Percentiles rank a stretch among this genome's conserved stretches.
Conservation (phyloP, 108 stramenopile species). For the Mediolabrus comicus region DNA sequence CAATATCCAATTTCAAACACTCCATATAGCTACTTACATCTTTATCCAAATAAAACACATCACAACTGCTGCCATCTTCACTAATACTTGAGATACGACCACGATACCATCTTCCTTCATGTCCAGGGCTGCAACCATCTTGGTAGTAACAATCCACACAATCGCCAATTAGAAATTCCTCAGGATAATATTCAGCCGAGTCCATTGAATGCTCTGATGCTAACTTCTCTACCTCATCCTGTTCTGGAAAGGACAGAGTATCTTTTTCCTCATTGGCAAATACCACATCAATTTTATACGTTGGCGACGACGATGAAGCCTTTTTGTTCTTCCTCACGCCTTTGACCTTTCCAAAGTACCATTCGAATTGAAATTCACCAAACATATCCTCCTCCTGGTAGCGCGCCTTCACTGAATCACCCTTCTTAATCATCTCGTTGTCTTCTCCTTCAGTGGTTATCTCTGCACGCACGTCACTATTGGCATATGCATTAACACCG, state of each 20-base stretch:
- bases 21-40: constrained; percentile 32
- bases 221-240: constrained; percentile 4
- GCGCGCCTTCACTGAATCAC: not conserved
- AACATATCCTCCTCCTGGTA: not conserved
- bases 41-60: constrained; percentile 33
- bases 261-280: not conserved
- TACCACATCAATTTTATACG: not conserved
- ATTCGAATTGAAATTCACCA: not conserved
- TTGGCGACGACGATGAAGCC: not conserved
- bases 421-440: constrained; percentile 4
- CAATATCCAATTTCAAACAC: not conserved
- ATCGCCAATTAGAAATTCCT: constrained; percentile 27
- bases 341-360: constrained; percentile 12
- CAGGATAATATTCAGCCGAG: constrained; percentile 9
- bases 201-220: no score
- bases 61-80: constrained; percentile 27
- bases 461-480: not conserved
- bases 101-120: constrained; percentile 28
- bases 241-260: constrained; percentile 1
- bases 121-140: not conserved
- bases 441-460: not conserved
- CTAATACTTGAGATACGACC: constrained; percentile 32
- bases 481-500: not conserved
- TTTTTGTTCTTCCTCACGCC: not conserved
- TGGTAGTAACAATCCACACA: constrained; percentile 35